Evolutionary conservation across 352 stramenopile genomes (phyloP), one percentile per base, ranked within the genome.

Genomic region (Phytopythium sindhum): DNA sequence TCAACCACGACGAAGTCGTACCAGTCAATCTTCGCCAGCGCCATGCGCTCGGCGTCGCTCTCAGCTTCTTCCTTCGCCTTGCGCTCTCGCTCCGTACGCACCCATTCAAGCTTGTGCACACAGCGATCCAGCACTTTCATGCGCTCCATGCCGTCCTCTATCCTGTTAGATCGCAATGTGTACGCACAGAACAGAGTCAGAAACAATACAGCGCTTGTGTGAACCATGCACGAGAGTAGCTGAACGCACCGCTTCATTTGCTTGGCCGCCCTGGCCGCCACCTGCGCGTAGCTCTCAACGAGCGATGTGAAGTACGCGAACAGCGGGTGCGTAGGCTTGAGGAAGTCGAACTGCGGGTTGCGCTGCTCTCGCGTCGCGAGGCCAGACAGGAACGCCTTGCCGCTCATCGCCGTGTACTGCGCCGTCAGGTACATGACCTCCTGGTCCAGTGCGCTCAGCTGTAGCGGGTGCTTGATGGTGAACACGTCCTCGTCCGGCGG

Each of bases 1-100:
- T 99, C 97, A 0, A 99, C 98, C 4, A 99, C 89, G 5, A 99
- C 95, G 70, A 99, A 99, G 77, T 99, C 97, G 74, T 99, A 95
- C 98, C 98, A 99, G 81, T 99, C 97, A 65, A 99, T 83, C 68
- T 92, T 79, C 33, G 83, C 74, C 19, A 90, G 66, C 50, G 86
- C 88, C 17, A 86, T 74, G 6, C 76, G 75, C 73, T 96, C 86
- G 0, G 84, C 86, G 51, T 95, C 88, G 57, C 74, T 89, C 45
- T 89, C 85, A 11, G 84, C 87, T 1, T 73, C 81, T 47, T 96
- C 85, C 26, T 76, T 75, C 19, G 89, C 84, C 56, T 91, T 83
- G 9, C 70, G 67, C 31, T 96, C 87, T 58, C 90, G 80, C 60
- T 94, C 84, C 23, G 79, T 81, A 10, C 87, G 78, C 48, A 85